Conservation (phyloP, 1,284 basidiomycete species). For the Cryptococcus jaspeensis region DNA sequence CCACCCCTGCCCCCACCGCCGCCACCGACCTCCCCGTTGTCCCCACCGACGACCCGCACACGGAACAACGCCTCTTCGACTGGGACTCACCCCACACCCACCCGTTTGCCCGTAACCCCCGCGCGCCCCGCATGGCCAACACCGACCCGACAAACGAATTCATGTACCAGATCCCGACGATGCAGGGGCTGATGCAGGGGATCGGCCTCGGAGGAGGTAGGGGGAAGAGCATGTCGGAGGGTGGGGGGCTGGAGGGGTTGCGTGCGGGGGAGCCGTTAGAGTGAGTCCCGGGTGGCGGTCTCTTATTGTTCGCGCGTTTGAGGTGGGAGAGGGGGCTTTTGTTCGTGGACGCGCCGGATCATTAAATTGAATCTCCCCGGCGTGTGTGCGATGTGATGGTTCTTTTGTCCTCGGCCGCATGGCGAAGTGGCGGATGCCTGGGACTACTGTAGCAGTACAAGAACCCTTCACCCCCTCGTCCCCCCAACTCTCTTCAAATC, state of each 20-base stretch:
- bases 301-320: not conserved
- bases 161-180: constrained; percentile 28
- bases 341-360: too few species aligned
- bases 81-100: constrained; percentile 12
- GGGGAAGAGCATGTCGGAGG: constrained; percentile 4
- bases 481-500: not conserved
- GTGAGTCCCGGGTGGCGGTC: constrained; percentile 11
- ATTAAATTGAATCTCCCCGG: too few species aligned
- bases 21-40: too few species aligned
- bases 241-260: not conserved
- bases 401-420: too few species aligned
- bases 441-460: too few species aligned
- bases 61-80: too few species aligned
- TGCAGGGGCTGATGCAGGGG: too few species aligned
- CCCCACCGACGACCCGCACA: not conserved
- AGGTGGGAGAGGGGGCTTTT: not conserved
- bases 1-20: too few species aligned
- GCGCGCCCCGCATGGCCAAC: constrained; percentile 18
- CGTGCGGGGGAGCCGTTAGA: constrained; percentile 11
- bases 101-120: constrained; percentile 10
- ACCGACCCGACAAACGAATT: constrained; percentile 30
- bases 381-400: too few species aligned
- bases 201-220: too few species aligned
- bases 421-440: too few species aligned
- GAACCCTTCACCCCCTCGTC: not conserved